Base-by-base conservation (phyloP, 768 basidiomycete genomes). In the Kwoniella europaea region DNA sequence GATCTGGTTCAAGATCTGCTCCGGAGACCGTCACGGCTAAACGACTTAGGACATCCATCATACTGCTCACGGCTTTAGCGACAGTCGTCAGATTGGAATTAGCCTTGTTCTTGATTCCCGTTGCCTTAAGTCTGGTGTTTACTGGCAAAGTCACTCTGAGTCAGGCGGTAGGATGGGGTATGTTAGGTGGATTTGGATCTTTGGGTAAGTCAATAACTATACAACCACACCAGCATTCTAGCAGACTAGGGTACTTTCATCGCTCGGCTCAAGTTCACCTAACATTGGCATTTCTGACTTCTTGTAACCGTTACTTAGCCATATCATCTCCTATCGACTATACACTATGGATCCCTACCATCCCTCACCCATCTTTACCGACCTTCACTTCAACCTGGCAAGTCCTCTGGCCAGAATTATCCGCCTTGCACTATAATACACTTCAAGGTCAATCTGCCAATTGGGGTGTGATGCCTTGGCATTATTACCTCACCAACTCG, bases 401-500 rank as follows among this genome's bases (percentile, higher is more conserved):
- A 76, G 86, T 88, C 4, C 79, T 95, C 0, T 98, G 94, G 95
- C 95, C 97, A 0, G 97, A 98, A 80, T 85, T 92, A 16, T 86
- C 88, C 1, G 87, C 88, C 0, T 73, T 95, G 12, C 89, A 89
- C 73, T 99, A 93, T 85, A 99, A 98, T 79, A 88, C 98, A 27
- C 85, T 90, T 5, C 83, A 93, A 79, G 94, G 94, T 15, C 94
- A 96, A 82, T 90, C 91, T 29, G 85, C 90, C 0, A 89, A 94
- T 20, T 99, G 97, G 97, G 97, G 97, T 72, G 93, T 96, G 82
- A 59, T 59, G 66, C 54, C 64, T 6, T 55, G 46, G 63, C 74
- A 76, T 55, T 74, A 76, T 52, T 78, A 79, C 65, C 55, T 76
- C 35, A 69, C 72, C 1, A 74, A 78, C 43, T 69, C 74, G 5